A percentile compares a stretch with the other conserved stretches of the same genome.
Evolutionary conservation across 495 filamentous ascomycete species (phyloP).

Genomic region (Trichodelitschia bisporula): DNA sequence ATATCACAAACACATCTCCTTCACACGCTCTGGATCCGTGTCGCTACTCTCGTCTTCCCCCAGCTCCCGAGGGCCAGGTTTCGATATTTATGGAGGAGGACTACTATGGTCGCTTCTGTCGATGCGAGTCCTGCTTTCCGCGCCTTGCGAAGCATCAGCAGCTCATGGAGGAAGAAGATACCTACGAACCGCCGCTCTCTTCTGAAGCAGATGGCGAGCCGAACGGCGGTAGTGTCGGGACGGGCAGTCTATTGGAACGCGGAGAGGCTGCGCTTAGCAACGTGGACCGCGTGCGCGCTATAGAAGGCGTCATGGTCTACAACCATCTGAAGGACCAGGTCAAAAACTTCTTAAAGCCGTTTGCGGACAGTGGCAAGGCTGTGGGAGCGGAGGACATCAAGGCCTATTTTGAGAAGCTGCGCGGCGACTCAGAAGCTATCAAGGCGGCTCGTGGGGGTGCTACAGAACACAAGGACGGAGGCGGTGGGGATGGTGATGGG

Average conservation of each 20-base stretch:
- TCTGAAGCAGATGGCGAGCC: slow-evolving; percentile 22
- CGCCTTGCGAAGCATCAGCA: slow-evolving; percentile 41
- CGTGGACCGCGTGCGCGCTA: slow-evolving; percentile 74
- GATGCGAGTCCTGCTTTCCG: slow-evolving; percentile 54
- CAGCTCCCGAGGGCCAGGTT: slow-evolving; percentile 27
- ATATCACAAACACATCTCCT: too few relatives aligned
- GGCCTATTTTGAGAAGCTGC: slow-evolving; percentile 74
- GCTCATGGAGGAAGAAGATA: slow-evolving; percentile 80
- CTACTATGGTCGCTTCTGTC: slow-evolving; percentile 61
- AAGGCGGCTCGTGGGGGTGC: slow-evolving; percentile 15
- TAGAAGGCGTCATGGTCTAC: slow-evolving; percentile 94
- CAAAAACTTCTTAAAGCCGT: slow-evolving; percentile 75
- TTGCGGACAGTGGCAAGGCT: slow-evolving; percentile 65
- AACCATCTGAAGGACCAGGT: slow-evolving; percentile 86
- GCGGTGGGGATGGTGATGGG: background rate
- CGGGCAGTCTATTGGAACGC: slow-evolving; percentile 59
- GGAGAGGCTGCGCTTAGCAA: slow-evolving; percentile 76
- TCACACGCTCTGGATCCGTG: slow-evolving; percentile 7
- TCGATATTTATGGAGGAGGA: slow-evolving; percentile 55
- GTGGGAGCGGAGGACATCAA: slow-evolving; percentile 92
- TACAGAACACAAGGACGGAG: too few relatives aligned
- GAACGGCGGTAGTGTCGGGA: slow-evolving; percentile 29
- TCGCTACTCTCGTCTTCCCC: slow-evolving; percentile 17
- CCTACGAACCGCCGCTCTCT: slow-evolving; percentile 73
- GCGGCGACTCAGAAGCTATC: slow-evolving; percentile 53